Evolutionary conservation across 1,284 basidiomycete species (phyloP).

Genomic region (Entoloma clypeatum): DNA sequence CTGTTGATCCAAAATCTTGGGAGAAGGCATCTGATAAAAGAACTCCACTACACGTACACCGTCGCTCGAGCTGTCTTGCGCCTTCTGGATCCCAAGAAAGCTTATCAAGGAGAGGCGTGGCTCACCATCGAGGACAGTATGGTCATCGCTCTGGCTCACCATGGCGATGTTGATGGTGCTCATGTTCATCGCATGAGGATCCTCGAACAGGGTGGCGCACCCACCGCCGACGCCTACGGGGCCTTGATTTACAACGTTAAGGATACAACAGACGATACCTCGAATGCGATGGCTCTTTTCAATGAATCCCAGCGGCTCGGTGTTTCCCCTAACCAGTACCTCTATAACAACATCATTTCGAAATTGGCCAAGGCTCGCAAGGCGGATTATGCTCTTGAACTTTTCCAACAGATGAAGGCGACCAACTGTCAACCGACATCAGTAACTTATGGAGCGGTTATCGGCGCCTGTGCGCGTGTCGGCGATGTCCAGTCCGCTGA

Average conservation of each 20-base stretch:
- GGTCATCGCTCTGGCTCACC: conserved; percentile 81
- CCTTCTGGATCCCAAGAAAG: conserved; percentile 41
- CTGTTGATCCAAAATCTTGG: conserved; percentile 69
- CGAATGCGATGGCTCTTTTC: conserved; percentile 81
- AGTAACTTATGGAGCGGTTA: conserved; percentile 95
- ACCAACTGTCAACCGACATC: conserved; percentile 66
- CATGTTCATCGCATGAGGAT: conserved; percentile 80
- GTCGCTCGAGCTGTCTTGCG: conserved; percentile 63
- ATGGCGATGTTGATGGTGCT: conserved; percentile 76
- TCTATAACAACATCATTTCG: conserved; percentile 96
- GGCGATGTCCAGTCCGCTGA: conserved; percentile 87
- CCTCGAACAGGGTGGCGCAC: conserved; percentile 72
- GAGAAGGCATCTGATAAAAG: conserved; percentile 55
- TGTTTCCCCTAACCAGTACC: conserved; percentile 77
- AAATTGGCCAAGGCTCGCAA: conserved; percentile 91
- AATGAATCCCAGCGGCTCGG: conserved; percentile 72
- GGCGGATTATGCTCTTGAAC: conserved; percentile 80
- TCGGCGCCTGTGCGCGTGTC: conserved; percentile 91
- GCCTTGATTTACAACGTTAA: conserved; percentile 84
- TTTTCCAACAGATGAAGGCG: conserved; percentile 85
- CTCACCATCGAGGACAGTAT: conserved; percentile 81
- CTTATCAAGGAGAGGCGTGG: conserved; percentile 63
- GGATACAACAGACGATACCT: conserved; percentile 92
- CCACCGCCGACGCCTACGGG: conserved; percentile 87
- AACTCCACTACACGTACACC: conserved; percentile 67